phyloP scores from a whole-genome alignment of 768 basidiomycete genomes.

The Crepidotus variabilis region DNA sequence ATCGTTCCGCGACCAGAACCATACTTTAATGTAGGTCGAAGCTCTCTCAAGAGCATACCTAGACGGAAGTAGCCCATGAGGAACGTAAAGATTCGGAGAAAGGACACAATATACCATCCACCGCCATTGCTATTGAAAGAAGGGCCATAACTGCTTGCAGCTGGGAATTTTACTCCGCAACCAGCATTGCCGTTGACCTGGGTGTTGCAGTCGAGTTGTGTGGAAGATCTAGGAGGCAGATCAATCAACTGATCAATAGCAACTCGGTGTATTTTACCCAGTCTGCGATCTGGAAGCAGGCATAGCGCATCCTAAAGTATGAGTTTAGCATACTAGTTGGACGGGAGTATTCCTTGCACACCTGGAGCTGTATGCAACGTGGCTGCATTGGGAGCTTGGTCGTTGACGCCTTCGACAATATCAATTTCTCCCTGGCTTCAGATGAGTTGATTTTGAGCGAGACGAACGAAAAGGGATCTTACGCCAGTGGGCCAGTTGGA shows the following conservation, averaged over 20 bases:
- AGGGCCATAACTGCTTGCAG: conserved; percentile 49
- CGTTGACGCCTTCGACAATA: conserved; percentile 34
- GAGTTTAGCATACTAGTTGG: conserved; percentile 17
- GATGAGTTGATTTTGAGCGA: conserved; percentile 19
- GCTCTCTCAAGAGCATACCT: conserved; percentile 68
- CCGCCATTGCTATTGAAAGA: conserved; percentile 55
- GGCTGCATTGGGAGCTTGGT: conserved; percentile 25
- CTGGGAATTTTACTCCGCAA: conserved; percentile 26
- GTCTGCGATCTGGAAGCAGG: conserved; percentile 31
- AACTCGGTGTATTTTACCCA: conserved; percentile 30
- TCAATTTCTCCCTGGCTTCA: conserved; percentile 31
- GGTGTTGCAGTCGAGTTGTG: conserved; percentile 20
- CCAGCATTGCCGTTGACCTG: conserved; percentile 21
- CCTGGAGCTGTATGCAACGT: conserved; percentile 34
- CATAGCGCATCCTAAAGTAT: conserved; percentile 24
- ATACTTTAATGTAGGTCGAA: conserved; percentile 52
- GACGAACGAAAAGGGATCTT: conserved; percentile 4
- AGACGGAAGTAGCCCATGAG: background rate
- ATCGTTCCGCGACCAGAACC: conserved; percentile 66
- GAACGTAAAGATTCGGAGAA: background rate
- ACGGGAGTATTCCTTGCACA: conserved; percentile 38
- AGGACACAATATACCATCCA: conserved; percentile 42
- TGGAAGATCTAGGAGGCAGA: conserved; percentile 20
- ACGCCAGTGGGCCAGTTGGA: conserved; percentile 42
- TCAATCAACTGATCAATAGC: background rate